Evolutionary conservation across 192 early-diverging fungal species (phyloP).

Genomic region (Rhizoclosmatium sp.): DNA sequence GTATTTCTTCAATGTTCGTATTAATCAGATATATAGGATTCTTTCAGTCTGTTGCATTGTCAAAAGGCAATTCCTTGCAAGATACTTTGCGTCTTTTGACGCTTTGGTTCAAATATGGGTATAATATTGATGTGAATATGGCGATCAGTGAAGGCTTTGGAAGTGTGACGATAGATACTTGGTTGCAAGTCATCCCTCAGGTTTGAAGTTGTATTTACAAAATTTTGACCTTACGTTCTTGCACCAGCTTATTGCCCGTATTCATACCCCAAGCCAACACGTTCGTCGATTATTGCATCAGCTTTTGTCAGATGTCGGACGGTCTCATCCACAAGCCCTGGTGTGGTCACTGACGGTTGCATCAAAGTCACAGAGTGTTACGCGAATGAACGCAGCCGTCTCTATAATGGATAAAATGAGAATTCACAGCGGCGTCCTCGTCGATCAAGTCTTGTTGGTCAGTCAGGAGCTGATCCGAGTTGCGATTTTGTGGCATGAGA

Average conservation of each 20-base stretch:
- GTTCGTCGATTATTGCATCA: slow-evolving; percentile 88
- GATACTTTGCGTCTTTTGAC: slow-evolving; percentile 93
- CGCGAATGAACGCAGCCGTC: slow-evolving; percentile 79
- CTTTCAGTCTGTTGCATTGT: slow-evolving; percentile 91
- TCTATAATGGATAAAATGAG: slow-evolving; percentile 93
- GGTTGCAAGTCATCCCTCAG: slow-evolving; percentile 98
- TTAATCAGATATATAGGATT: slow-evolving; percentile 66
- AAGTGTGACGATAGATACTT: slow-evolving; percentile 86
- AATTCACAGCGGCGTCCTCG: slow-evolving; percentile 79
- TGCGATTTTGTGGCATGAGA: slow-evolving; percentile 94
- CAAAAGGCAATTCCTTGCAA: slow-evolving; percentile 85
- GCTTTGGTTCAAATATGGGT: slow-evolving; percentile 95
- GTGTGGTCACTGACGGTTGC: slow-evolving; percentile 97
- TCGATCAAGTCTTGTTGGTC: slow-evolving; percentile 93
- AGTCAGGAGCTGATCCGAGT: slow-evolving; percentile 97
- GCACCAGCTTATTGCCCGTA: slow-evolving; percentile 83
- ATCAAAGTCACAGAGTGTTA: slow-evolving; percentile 83
- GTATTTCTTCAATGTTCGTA: slow-evolving; percentile 8
- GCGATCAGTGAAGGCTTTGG: slow-evolving; percentile 85
- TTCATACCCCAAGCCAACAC: slow-evolving; percentile 79
- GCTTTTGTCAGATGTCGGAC: slow-evolving; percentile 87
- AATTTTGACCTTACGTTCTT: slow-evolving; percentile 17
- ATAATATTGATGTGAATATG: slow-evolving; percentile 81
- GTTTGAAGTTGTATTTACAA: slow-evolving; percentile 32
- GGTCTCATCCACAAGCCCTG: slow-evolving; percentile 95